A percentile compares a stretch with the other conserved stretches of the same genome.
Conservation (phyloP, 192 early-diverging fungal species). For the Coemansia sp. region DNA sequence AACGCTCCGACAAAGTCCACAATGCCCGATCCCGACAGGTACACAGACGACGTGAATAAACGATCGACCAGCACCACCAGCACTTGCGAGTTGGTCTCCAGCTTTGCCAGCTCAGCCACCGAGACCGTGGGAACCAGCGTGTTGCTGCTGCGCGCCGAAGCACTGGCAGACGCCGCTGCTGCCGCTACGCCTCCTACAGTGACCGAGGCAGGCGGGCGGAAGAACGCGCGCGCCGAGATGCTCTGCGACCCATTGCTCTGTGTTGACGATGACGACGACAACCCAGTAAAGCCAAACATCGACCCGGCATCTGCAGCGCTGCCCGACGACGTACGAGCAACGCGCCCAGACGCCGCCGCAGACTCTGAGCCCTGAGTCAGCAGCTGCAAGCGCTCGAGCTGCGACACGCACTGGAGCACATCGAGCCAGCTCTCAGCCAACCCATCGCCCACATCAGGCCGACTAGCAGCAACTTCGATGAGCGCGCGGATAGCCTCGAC, state of each 20-base stretch:
- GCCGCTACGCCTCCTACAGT: constrained; percentile 27
- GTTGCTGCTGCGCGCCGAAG: constrained; percentile 59
- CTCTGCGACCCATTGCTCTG: constrained; percentile 10
- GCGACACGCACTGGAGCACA: constrained; percentile 80
- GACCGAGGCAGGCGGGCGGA: constrained; percentile 61
- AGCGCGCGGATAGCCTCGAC: constrained; percentile 88
- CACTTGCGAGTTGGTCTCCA: constrained; percentile 67
- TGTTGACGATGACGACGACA: constrained; percentile 16
- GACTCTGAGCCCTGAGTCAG: constrained; percentile 46
- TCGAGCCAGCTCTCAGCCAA: constrained; percentile 79
- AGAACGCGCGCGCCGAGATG: constrained; percentile 58
- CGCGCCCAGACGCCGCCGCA: not conserved
- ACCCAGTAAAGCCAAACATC: constrained; percentile 27
- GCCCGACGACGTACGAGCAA: constrained; percentile 10
- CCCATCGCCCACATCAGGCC: constrained; percentile 63
- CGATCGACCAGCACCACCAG: constrained; percentile 83
- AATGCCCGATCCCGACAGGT: constrained; percentile 81
- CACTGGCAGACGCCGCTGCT: constrained; percentile 61
- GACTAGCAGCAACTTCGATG: constrained; percentile 71
- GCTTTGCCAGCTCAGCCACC: constrained; percentile 67
- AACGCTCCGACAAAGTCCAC: constrained; percentile 88
- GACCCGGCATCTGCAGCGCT: constrained; percentile 7
- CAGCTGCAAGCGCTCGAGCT: constrained; percentile 87
- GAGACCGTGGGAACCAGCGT: constrained; percentile 73
- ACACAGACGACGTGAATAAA: constrained; percentile 80